Conservation (phyloP, 2,329 filamentous ascomycete species). For the Chaetomiaceae sp. region DNA sequence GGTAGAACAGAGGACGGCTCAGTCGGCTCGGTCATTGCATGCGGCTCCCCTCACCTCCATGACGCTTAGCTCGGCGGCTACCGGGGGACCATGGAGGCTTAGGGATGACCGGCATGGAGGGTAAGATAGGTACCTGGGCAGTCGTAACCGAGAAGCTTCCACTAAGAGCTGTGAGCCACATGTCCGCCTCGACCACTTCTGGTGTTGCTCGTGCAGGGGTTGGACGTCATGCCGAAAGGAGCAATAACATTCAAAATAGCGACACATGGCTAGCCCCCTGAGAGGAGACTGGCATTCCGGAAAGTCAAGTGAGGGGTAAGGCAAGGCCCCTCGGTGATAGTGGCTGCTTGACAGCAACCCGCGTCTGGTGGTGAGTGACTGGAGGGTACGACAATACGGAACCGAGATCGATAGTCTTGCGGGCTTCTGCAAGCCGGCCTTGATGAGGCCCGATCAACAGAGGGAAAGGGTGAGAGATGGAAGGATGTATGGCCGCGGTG, state of each 20-base stretch:
- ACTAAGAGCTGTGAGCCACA: no score
- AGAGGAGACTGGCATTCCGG: no score
- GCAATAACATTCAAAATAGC: no score
- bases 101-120: slow-evolving; percentile 10
- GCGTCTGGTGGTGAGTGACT: neutral
- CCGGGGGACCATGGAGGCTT: neutral
- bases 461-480: neutral
- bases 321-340: neutral
- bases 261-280: no score
- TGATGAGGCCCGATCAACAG: neutral
- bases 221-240: no score
- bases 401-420: slow-evolving; percentile 21
- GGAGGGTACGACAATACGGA: slow-evolving; percentile 4
- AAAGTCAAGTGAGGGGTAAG: neutral
- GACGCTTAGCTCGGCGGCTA: neutral
- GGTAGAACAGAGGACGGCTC: neutral
- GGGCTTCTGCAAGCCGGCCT: slow-evolving; percentile 7
- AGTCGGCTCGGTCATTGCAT: neutral
- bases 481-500: no score
- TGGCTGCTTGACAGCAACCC: slow-evolving; percentile 3
- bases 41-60: neutral
- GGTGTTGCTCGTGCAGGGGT: no score
- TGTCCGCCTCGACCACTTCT: no score
- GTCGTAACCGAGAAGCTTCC: neutral
- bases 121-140: neutral